Base-by-base conservation (phyloP, 2,329 filamentous ascomycete genomes). In the Beauveria medogensis region DNA sequence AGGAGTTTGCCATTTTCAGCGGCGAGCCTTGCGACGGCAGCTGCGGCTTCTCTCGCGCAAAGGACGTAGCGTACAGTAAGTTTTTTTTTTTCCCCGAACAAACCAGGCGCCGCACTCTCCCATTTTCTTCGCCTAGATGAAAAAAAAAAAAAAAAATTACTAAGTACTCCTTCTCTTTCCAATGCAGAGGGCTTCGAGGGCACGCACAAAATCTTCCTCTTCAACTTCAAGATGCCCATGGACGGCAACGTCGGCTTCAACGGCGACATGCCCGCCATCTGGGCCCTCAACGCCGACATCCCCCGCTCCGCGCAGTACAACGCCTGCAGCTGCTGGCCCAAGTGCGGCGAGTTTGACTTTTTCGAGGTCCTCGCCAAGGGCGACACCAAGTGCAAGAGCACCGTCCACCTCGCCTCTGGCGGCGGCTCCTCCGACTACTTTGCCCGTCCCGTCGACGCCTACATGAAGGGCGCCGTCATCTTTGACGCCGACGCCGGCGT, bases 311-410 rank as follows among this genome's bases (percentile, higher is more conserved):
- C 81, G 5, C 88, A 92, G 72, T 92, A 92, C 75, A 80, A 80
- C 64, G 74, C 75, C 2, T 92, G 89, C 78, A 89, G 84, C 62
- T 92, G 90, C 79, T 92, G 88, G 88, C 78, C 74, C 69, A 68
- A 83, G 43, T 92, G 89, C 70, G 89, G 88, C 67, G 90, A 93
- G 75, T 83, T 89, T 64, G 90, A 93, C 68, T 79, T 92, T 59
- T 86, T 88, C 68, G 90, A 92, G 75, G 80, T 90, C 26, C 82
- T 92, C 46, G 78, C 81, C 63, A 71, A 79, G 1, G 89, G 88
- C 30, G 84, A 87, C 70, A 79, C 76, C 48, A 84, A 84, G 68
- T 82, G 84, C 74, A 91, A 89, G 75, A 86, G 84, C 44, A 90
- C 88, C 18, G 78, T 91, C 67, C 89, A 92, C 74, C 75, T 80